Evolutionary conservation across 108 stramenopile species (phyloP), one percentile per base, ranked within the genome.

Genomic region (Seminavis robusta): DNA sequence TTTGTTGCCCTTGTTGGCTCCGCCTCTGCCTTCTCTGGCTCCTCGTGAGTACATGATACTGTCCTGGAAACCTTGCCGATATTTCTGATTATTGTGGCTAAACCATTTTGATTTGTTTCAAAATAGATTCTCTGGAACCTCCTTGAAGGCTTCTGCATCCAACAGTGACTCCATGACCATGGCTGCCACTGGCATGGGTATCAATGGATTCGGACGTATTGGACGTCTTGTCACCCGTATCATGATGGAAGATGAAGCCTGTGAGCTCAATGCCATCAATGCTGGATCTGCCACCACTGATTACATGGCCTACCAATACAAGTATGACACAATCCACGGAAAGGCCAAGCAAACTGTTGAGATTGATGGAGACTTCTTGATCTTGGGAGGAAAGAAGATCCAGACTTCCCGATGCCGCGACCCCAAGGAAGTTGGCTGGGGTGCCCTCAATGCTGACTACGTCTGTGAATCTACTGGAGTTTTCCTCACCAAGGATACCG

Each of bases 221-320:
- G 99, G 99, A 69, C 98, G 98, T 84, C 95, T 98, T 49, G 96
- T 98, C 45, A 97, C 97, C 66, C 96, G 95, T 66, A 92, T 94
- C 77, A 94, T 97, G 77, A 86, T 95, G 80, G 94, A 95, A 52
- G 91, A 95, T 61, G 83, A 88, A 13, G 89, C 81, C 52, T 70
- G 76, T 69, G 73, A 93, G 43, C 77, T 97, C 31, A 88, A 81
- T 64, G 89, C 75, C 48, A 96, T 98, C 86, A 98, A 98, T 87
- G 95, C 96, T 47, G 97, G 97, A 72, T 90, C 88, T 52, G 96
- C 95, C 74, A 92, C 93, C 62, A 78, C 95, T 52, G 95, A 97
- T 49, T 97, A 98, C 98, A 97, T 97, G 96, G 96, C 95, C 61
- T 99, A 99, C 96, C 96, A 98, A 74, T 94, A 96, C 94, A 97